Base-by-base conservation (phyloP, 148 eudicot genomes). In the Fagopyrum esculentum region DNA sequence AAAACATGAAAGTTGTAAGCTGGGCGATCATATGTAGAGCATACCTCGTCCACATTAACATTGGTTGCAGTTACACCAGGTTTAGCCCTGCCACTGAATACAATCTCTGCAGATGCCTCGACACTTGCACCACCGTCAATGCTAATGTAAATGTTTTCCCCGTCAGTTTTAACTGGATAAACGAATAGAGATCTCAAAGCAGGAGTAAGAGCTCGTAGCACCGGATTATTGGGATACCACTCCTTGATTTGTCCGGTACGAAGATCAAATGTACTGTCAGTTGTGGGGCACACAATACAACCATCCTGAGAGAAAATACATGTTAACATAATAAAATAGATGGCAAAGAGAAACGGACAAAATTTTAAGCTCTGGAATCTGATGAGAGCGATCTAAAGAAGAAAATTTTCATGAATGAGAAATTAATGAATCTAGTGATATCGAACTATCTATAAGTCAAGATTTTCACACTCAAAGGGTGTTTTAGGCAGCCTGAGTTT, bases 191-290 rank as follows among this genome's bases (percentile, higher is more conserved):
- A 76, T 77, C 96, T 90, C 77, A 91, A 80, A 78, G 93, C 76
- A 64, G 98, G 97, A n/a, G 97, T 94, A 74, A 94, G 91, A 74
- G 80, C 85, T 81, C 97, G 84, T 57, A 91, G 84, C 57, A 94
- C 97, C 0, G 98, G 96, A 79, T 94, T 94, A 15, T 94, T 94
- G 7, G 98, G 98, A 85, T 91, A 94, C 97, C 98, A 94, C 29
- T 94, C 96, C 82, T 83, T 91, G 68, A 91, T 81, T 26, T 84
- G 86, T 71, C 98, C 98, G 26, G 89, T 94, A 75, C 87, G 87
- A 75, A 94, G 89, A 83, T 90, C 91, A 76, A 87, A 94, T 71
- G 97, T 91, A 86, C 98, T 94, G 55, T 91, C 98, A 54, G 98
- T 94, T 73, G 96, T 80, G 8, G 98, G 98, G 87, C 98, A 94